Percentiles rank a stretch among this genome's conserved stretches.
These are phyloP conservation scores for Crepidotus variabilis DNA, from an alignment of 768 basidiomycete species.

Conservation along the genomic window DNA sequence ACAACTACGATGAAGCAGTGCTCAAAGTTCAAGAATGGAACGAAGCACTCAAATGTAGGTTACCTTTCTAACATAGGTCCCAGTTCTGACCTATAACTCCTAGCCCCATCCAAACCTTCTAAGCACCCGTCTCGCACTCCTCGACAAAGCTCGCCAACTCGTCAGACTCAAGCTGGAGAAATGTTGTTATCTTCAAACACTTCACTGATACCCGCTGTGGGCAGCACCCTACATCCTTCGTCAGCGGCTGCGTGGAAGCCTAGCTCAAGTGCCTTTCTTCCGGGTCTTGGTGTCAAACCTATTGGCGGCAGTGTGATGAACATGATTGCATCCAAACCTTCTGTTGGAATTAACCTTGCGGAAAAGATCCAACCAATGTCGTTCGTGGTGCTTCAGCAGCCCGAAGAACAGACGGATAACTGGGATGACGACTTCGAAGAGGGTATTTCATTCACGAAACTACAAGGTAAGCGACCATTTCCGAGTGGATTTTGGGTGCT, in stretches of 20 bases:
- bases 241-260: conserved; percentile 33
- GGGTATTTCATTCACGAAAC: conserved; percentile 82
- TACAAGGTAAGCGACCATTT: conserved; percentile 47
- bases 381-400: conserved; percentile 57
- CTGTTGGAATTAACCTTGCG: conserved; percentile 34
- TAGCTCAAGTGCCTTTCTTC: conserved; percentile 9
- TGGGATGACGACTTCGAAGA: conserved; percentile 99
- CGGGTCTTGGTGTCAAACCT: conserved; percentile 29
- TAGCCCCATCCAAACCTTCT: conserved; percentile 73
- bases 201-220: conserved; percentile 22
- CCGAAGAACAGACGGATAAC: conserved; percentile 88
- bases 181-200: conserved; percentile 21
- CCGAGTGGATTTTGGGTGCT: background rate
- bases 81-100: background rate
- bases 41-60: conserved; percentile 86
- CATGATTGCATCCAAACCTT: conserved; percentile 2
- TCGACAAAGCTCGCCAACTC: conserved; percentile 38
- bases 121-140: conserved; percentile 56
- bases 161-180: conserved; percentile 37
- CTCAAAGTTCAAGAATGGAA: conserved; percentile 98
- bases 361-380: conserved; percentile 61
- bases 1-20: conserved; percentile 92
- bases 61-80: background rate
- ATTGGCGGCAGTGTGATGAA: conserved; percentile 3
- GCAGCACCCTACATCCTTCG: conserved; percentile 21